A percentile compares a stretch with the other conserved stretches of the same genome.
Evolutionary conservation across 2,329 filamentous ascomycete species (phyloP).

Genomic region (Incumbomyces lentus): DNA sequence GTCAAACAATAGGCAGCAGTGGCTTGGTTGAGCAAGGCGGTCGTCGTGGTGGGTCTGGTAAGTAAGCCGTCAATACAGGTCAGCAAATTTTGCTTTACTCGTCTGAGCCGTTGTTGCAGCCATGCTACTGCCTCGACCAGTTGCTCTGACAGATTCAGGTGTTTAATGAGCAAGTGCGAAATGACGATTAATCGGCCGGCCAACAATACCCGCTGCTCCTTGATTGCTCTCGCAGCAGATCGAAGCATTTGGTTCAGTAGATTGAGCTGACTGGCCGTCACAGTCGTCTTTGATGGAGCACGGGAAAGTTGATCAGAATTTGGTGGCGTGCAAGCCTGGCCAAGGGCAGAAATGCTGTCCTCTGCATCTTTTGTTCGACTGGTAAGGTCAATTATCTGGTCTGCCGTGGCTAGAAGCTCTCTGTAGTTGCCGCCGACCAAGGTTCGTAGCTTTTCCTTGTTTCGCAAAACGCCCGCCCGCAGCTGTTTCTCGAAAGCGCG

Average conservation of each 20-base stretch:
- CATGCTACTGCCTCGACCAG: conserved; percentile 48
- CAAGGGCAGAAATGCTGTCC: conserved; percentile 59
- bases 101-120: conserved; percentile 53
- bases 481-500: conserved; percentile 55
- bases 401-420: conserved; percentile 80
- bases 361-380: conserved; percentile 66
- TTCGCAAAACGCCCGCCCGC: conserved; percentile 50
- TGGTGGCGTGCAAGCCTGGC: conserved; percentile 61
- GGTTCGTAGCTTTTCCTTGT: conserved; percentile 55
- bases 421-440: conserved; percentile 66
- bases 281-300: conserved; percentile 7
- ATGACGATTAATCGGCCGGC: conserved; percentile 66
- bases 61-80: conserved; percentile 50
- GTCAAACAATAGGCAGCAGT: conserved; percentile 74
- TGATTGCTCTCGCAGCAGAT: conserved; percentile 42
- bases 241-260: conserved; percentile 40
- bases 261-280: conserved; percentile 40
- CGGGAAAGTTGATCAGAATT: conserved; percentile 2
- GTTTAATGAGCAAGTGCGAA: conserved; percentile 63
- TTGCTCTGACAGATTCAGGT: conserved; percentile 46
- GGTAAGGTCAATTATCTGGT: conserved; percentile 88
- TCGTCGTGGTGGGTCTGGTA: conserved; percentile 34
- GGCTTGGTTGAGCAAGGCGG: conserved; percentile 53
- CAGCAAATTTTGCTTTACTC: conserved; percentile 54
- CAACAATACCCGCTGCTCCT: conserved; percentile 41